A percentile compares a stretch with the other conserved stretches of the same genome.
Evolutionary conservation across 2,329 filamentous ascomycete species (phyloP).

Genomic region (Biscogniauxia mediterranea): DNA sequence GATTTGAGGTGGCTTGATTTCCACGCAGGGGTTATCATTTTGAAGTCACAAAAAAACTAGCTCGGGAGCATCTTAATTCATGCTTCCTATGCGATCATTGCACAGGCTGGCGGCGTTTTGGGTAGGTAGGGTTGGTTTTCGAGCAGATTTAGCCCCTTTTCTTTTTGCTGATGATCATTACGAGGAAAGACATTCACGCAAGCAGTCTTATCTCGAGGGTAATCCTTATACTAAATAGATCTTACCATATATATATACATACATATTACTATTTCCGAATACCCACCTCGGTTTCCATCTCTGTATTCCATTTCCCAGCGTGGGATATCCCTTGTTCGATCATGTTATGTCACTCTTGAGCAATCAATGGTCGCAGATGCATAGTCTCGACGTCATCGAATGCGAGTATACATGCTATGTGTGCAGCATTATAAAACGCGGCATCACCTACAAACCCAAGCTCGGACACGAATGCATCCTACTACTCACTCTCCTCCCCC

Average conservation of each 20-base stretch:
- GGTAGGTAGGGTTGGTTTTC: not conserved
- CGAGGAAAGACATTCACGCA: not conserved
- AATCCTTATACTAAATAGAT: not conserved
- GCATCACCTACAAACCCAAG: not conserved
- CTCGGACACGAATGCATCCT: not conserved
- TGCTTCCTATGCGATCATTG: not conserved
- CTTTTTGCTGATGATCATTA: not conserved
- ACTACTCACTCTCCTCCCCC: not conserved
- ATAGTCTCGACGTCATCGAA: not conserved
- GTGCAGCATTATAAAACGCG: not conserved
- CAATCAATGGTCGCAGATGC: not conserved
- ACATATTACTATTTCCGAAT: not conserved
- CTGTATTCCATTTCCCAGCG: too few species aligned
- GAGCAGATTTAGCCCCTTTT: not conserved
- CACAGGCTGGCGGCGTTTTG: not conserved
- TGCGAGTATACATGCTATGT: not conserved
- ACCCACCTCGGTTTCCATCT: too few species aligned
- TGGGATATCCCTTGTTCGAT: too few species aligned
- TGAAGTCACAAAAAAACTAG: not conserved
- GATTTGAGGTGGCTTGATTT: not conserved
- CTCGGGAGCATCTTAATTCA: not conserved
- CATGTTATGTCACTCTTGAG: too few species aligned
- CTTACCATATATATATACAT: not conserved
- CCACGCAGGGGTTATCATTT: not conserved
- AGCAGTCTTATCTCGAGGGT: not conserved